Base-by-base conservation (phyloP, 768 basidiomycete genomes). In the Cyathus striatus region DNA sequence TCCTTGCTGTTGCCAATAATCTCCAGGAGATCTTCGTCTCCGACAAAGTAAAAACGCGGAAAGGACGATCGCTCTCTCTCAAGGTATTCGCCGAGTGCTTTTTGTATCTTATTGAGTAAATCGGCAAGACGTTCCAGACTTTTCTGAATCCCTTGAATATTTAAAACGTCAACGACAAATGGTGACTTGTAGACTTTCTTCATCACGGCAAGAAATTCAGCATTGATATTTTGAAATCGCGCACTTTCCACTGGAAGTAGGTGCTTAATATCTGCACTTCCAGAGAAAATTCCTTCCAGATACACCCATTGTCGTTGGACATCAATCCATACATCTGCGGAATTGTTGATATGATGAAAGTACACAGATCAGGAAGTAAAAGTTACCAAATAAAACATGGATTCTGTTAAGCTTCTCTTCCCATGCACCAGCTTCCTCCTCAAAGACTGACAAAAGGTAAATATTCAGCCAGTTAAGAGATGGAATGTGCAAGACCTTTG, bases 221-320 rank as follows among this genome's bases (percentile, higher is more conserved):
- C 81, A 61, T 99, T 97, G 75, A 99, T 99, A 65, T 94, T 97
- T 60, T 89, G 86, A 70, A 99, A 99, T 23, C 96, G 89, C n/a
- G 91, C 81, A 55, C 84, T 92, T 66, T 99, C 96, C 48, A 97
- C 87, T 1, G 96, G 96, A 21, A 99, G 83, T 12, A 99, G 81
- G 60, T 99, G 96, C 60, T 98, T 98, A 76, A 99, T 98, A 58
- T 99, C 96, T 20, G 94, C 96, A 53, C 93, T 97, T 24, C 95
- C 94, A n/a, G 95, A 91, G 66, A 99, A 99, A 53, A 99, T 99
- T 33, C 96, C 96, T 63, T 99, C 96, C 41, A 99, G 76, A 60
- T 99, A 99, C 1, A 99, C 96, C 96, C 96, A 99, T 69, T 99
- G 96, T 5, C 96, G 82, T 54, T 99, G 96, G 13, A 99, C 96